Conservation (phyloP, 176 grass and related monocot genomes). For the Oryza longistaminata region DNA sequence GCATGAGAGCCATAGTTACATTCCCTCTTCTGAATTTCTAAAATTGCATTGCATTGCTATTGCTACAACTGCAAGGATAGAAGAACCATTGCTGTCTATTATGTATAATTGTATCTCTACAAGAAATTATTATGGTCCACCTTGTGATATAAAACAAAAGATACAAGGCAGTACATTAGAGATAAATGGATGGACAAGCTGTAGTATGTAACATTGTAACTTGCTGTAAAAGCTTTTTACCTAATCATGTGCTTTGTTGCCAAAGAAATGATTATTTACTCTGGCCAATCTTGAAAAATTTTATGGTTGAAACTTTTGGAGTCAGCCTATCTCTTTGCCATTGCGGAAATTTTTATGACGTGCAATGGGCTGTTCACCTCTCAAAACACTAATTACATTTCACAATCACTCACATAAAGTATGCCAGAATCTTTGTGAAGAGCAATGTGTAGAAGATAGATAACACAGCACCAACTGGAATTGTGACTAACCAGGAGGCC, state of each 20-base stretch:
- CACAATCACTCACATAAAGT: conserved; percentile 59
- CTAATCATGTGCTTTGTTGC: conserved; percentile 21
- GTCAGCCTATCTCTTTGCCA: conserved; percentile 27
- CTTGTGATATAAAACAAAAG: conserved; percentile 26
- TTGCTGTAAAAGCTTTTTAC: conserved; percentile 29
- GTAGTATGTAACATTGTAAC: conserved; percentile 31
- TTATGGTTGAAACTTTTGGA: background rate
- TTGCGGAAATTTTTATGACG: background rate
- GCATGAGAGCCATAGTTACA: background rate
- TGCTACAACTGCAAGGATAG: conserved; percentile 30
- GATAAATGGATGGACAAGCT: conserved; percentile 12
- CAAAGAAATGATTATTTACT: conserved; percentile 47
- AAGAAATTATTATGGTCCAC: conserved; percentile 37
- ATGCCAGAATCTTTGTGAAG: conserved; percentile 66
- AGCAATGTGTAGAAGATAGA: conserved; percentile 75
- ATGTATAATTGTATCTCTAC: conserved; percentile 41
- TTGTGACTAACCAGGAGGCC: conserved; percentile 82
- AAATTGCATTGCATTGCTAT: background rate
- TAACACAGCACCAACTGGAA: conserved; percentile 79
- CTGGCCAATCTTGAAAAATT: conserved; percentile 37
- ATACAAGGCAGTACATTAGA: conserved; percentile 24
- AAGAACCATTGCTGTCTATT: conserved; percentile 8
- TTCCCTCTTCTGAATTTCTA: background rate
- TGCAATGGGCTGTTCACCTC: conserved; percentile 23
- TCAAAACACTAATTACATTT: conserved; percentile 34